Percentiles rank a stretch among this genome's conserved stretches.
Evolutionary conservation across 2,329 filamentous ascomycete species (phyloP).

Genomic region (Aspergillus fischeri): DNA sequence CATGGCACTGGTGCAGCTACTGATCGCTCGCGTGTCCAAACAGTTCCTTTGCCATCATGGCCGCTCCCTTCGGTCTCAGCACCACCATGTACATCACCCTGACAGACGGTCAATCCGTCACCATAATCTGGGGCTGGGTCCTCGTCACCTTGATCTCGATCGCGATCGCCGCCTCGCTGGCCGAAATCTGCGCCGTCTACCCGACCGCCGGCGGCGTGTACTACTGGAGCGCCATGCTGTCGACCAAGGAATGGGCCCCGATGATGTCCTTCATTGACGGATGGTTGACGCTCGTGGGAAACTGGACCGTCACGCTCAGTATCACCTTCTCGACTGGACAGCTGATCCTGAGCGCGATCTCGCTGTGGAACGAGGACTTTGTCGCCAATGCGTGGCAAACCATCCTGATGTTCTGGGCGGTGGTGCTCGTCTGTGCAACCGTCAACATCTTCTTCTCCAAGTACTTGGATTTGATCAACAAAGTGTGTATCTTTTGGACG

Average conservation of each 20-base stretch:
- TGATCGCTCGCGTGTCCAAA: constrained; percentile 3
- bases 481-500: constrained; percentile 71
- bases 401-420: constrained; percentile 67
- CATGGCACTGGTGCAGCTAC: background rate
- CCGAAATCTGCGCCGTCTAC: constrained; percentile 66
- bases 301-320: constrained; percentile 64
- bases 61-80: constrained; percentile 63
- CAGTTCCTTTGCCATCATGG: constrained; percentile 70
- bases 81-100: constrained; percentile 67
- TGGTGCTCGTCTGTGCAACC: constrained; percentile 61
- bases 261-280: constrained; percentile 67
- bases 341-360: constrained; percentile 63
- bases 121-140: constrained; percentile 67
- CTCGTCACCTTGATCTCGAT: constrained; percentile 61
- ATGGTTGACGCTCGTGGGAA: constrained; percentile 68
- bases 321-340: constrained; percentile 73
- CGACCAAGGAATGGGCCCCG: constrained; percentile 61
- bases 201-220: constrained; percentile 67
- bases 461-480: constrained; percentile 66
- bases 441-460: constrained; percentile 63
- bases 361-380: constrained; percentile 66
- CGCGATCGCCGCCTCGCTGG: constrained; percentile 61
- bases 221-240: constrained; percentile 67
- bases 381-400: constrained; percentile 66
- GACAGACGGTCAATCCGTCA: constrained; percentile 64